phyloP scores from a whole-genome alignment of 345 rosid species.

The Ceriops zippeliana region DNA sequence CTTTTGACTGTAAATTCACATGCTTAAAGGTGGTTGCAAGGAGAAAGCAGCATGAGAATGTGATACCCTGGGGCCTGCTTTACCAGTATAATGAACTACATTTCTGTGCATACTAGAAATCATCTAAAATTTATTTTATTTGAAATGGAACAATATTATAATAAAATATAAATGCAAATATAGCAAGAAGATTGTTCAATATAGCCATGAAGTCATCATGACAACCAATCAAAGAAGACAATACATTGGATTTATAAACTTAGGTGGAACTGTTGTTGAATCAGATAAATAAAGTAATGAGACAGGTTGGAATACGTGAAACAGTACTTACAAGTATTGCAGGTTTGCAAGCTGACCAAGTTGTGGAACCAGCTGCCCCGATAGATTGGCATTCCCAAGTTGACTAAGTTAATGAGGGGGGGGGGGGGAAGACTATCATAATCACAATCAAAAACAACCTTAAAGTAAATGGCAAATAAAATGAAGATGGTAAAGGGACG shows the following conservation, averaged over 20 bases:
- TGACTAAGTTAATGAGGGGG: constrained; percentile 29
- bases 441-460: not conserved
- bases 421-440: not conserved
- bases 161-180: not conserved
- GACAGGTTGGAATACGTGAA: not conserved
- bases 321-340: constrained; percentile 71
- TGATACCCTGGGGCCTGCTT: too few relatives aligned
- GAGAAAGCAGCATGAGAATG: too few relatives aligned
- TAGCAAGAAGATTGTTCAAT: not conserved
- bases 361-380: constrained; percentile 60
- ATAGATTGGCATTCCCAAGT: constrained; percentile 63
- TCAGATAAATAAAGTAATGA: not conserved
- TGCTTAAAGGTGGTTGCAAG: too few relatives aligned
- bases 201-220: not conserved
- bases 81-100: not conserved
- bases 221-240: not conserved
- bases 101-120: not conserved
- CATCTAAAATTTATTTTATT: not conserved
- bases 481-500: constrained; percentile 7
- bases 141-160: not conserved
- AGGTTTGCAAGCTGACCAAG: constrained; percentile 60
- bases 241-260: not conserved
- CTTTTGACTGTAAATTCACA: not conserved
- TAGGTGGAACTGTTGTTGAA: not conserved
- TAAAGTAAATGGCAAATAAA: not conserved